phyloP scores from a whole-genome alignment of 163 green algal species.

The Chlamydomonas reinhardtii region DNA sequence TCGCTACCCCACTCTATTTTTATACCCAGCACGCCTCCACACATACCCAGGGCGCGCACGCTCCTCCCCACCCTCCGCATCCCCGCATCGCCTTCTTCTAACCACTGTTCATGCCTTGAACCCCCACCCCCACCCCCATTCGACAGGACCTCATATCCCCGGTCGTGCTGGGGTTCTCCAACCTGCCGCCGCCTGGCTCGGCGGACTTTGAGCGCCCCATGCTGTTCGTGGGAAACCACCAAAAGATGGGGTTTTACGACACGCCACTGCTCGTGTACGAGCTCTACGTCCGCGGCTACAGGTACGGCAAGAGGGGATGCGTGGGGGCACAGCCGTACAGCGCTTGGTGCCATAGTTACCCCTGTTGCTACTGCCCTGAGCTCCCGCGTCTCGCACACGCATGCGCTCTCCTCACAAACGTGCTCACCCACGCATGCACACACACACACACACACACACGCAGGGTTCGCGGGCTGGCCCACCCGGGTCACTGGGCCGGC shows the following conservation, averaged over 20 bases:
- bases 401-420: too few species aligned
- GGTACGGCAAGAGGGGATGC: neutral
- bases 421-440: too few species aligned
- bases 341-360: too few species aligned
- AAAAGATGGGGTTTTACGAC: conserved; percentile 78
- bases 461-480: conserved; percentile 70
- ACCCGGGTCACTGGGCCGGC: conserved; percentile 74
- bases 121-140: neutral
- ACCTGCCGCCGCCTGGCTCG: conserved; percentile 64
- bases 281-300: conserved; percentile 75
- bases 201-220: conserved; percentile 56
- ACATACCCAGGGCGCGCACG: too few species aligned
- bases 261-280: conserved; percentile 78
- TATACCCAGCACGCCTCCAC: too few species aligned
- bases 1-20: too few species aligned
- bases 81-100: neutral
- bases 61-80: too few species aligned
- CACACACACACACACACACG: too few species aligned
- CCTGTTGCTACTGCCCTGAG: too few species aligned
- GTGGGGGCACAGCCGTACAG: too few species aligned
- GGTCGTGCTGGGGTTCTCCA: conserved; percentile 70
- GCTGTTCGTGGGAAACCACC: conserved; percentile 76
- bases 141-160: conserved; percentile 67
- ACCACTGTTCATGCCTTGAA: neutral
- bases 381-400: too few species aligned